phyloP scores from a whole-genome alignment of 2,329 filamentous ascomycete genomes.

The Mariannaea sp. region DNA sequence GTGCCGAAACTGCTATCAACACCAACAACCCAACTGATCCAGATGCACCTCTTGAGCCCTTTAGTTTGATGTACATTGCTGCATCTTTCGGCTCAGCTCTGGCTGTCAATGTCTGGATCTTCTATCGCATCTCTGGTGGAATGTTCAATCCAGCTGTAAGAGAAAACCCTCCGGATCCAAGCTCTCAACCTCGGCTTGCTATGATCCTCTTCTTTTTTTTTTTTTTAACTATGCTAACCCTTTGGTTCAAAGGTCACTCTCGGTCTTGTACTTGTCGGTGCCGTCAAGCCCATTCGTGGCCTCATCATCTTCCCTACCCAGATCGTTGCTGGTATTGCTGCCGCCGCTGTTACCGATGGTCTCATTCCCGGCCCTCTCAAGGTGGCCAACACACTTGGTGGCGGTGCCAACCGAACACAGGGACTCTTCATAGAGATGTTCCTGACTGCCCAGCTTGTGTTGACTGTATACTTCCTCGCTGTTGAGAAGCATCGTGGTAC shows the following conservation, averaged over 20 bases:
- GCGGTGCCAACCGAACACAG: slow-evolving; percentile 56
- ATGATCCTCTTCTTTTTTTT: neutral
- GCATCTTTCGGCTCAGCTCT: slow-evolving; percentile 56
- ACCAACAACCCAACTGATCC: slow-evolving; percentile 38
- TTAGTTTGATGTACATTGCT: slow-evolving; percentile 54
- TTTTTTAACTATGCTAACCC: slow-evolving; percentile 9
- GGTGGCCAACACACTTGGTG: slow-evolving; percentile 60
- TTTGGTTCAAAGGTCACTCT: slow-evolving; percentile 53
- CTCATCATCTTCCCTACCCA: slow-evolving; percentile 60
- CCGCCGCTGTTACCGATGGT: slow-evolving; percentile 60
- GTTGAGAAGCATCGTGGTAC: slow-evolving; percentile 76
- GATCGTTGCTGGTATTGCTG: slow-evolving; percentile 61
- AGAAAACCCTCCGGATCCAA: too few species aligned
- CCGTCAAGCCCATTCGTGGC: slow-evolving; percentile 57
- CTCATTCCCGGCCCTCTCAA: slow-evolving; percentile 62
- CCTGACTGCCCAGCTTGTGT: slow-evolving; percentile 65
- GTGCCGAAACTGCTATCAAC: slow-evolving; percentile 45
- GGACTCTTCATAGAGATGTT: slow-evolving; percentile 72
- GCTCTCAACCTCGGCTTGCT: neutral
- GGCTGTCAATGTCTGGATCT: slow-evolving; percentile 60
- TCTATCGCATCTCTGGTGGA: slow-evolving; percentile 58
- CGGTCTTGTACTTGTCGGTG: slow-evolving; percentile 62
- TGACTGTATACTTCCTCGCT: slow-evolving; percentile 71
- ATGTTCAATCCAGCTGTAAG: slow-evolving; percentile 58
- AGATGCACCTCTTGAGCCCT: slow-evolving; percentile 38